Percentiles rank a stretch among this genome's conserved stretches.
Conservation (phyloP, 768 basidiomycete genomes). For the Termitomyces heimii region DNA sequence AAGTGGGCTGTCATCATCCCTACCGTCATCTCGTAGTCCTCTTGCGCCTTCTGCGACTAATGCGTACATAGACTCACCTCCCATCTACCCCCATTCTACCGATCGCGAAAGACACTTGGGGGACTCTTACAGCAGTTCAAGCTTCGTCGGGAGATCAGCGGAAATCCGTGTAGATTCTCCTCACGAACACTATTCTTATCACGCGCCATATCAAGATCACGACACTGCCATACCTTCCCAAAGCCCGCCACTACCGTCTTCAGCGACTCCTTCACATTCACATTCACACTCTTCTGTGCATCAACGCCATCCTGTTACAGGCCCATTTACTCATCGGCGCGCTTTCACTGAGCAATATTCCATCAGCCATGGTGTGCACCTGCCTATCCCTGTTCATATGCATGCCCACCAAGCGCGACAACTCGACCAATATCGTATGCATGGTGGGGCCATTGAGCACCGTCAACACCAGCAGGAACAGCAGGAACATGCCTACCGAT, state of each 20-base stretch:
- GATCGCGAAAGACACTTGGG: slow-evolving; percentile 40
- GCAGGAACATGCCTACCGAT: slow-evolving; percentile 26
- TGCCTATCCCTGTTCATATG: slow-evolving; percentile 38
- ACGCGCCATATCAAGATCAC: slow-evolving; percentile 40
- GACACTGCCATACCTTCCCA: slow-evolving; percentile 36
- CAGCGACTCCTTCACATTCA: slow-evolving; percentile 27
- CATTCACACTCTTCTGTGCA: slow-evolving; percentile 26
- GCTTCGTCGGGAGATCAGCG: slow-evolving; percentile 33
- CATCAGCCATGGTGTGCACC: slow-evolving; percentile 43
- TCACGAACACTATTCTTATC: slow-evolving; percentile 49
- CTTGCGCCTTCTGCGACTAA: slow-evolving; percentile 27
- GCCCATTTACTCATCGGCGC: slow-evolving; percentile 48
- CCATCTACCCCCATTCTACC: slow-evolving; percentile 41
- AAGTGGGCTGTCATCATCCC: slow-evolving; percentile 31
- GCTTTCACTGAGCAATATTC: slow-evolving; percentile 51
- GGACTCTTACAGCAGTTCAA: slow-evolving; percentile 39
- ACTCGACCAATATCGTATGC: slow-evolving; percentile 35
- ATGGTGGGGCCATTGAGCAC: slow-evolving; percentile 24
- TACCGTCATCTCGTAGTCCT: slow-evolving; percentile 37
- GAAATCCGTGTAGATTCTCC: slow-evolving; percentile 38
- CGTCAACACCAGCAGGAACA: background rate
- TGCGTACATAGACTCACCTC: slow-evolving; percentile 31
- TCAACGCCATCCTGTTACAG: slow-evolving; percentile 34
- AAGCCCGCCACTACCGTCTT: slow-evolving; percentile 29
- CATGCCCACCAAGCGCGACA: slow-evolving; percentile 36